Percentiles rank a stretch among this genome's conserved stretches.
Conservation (phyloP, 2,329 filamentous ascomycete genomes). For the Fusarium annulatum region DNA sequence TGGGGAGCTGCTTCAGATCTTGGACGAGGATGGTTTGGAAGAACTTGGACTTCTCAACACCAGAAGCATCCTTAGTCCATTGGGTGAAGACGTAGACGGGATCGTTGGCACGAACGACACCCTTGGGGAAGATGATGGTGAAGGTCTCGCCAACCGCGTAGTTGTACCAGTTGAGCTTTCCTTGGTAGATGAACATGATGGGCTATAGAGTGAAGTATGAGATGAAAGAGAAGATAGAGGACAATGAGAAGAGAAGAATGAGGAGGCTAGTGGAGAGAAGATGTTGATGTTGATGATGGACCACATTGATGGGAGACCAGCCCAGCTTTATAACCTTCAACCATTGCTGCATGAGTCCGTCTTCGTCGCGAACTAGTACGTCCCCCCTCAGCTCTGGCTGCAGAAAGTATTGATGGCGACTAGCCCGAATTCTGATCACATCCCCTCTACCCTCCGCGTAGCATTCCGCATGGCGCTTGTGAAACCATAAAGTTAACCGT, state of each 20-base stretch:
- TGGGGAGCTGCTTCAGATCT: fast-evolving
- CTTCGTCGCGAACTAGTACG: too few relatives aligned
- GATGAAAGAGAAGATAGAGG: neutral
- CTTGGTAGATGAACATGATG: neutral
- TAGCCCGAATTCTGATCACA: neutral
- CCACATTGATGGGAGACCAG: too few relatives aligned
- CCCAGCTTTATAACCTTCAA: too few relatives aligned
- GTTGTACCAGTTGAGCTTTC: neutral
- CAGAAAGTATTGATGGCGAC: neutral
- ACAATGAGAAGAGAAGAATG: too few relatives aligned
- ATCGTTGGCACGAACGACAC: neutral
- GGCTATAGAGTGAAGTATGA: fast-evolving
- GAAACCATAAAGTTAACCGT: neutral
- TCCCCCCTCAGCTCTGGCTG: neutral
- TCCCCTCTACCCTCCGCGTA: neutral
- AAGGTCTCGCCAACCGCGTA: neutral
- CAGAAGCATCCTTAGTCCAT: neutral
- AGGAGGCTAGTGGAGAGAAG: neutral
- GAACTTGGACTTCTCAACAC: neutral
- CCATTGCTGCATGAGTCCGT: too few relatives aligned
- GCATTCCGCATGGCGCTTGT: neutral
- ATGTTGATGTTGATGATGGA: neutral
- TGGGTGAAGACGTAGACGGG: fast-evolving
- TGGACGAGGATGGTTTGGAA: fast-evolving
- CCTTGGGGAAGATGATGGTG: neutral